phyloP scores from a whole-genome alignment of 768 basidiomycete genomes.

The Auricularia sp. region DNA sequence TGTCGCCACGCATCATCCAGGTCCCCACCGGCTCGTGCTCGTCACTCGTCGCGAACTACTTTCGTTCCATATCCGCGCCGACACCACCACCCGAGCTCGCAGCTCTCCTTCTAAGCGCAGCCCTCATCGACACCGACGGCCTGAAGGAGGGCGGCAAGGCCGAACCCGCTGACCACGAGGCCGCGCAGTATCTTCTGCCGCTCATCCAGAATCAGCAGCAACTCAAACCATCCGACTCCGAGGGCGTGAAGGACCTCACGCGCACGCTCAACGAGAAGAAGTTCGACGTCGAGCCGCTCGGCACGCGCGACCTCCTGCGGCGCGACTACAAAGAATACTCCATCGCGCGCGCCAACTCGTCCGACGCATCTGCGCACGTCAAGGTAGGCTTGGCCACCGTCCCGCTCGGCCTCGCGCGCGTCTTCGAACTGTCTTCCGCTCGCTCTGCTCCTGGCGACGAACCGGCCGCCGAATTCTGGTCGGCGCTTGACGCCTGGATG shows the following conservation, averaged over 20 bases:
- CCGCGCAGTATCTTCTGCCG: slow-evolving; percentile 56
- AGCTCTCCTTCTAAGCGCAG: slow-evolving; percentile 66
- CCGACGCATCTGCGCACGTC: slow-evolving; percentile 23
- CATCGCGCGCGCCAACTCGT: slow-evolving; percentile 28
- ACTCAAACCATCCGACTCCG: background rate
- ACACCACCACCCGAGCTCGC: slow-evolving; percentile 51
- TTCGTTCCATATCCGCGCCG: slow-evolving; percentile 24
- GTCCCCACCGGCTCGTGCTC: slow-evolving; percentile 70
- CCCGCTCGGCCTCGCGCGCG: slow-evolving; percentile 50
- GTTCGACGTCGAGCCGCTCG: slow-evolving; percentile 53
- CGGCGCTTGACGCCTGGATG: slow-evolving; percentile 49
- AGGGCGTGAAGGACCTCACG: slow-evolving; percentile 41
- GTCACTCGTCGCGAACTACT: slow-evolving; percentile 47
- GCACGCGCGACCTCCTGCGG: slow-evolving; percentile 67
- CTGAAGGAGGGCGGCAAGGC: slow-evolving; percentile 75
- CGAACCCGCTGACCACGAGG: slow-evolving; percentile 47
- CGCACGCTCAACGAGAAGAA: slow-evolving; percentile 49
- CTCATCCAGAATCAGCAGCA: slow-evolving; percentile 30
- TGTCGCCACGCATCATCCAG: slow-evolving; percentile 51
- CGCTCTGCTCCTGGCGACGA: slow-evolving; percentile 9
- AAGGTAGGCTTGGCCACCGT: slow-evolving; percentile 76
- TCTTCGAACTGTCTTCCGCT: background rate
- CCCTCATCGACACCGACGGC: slow-evolving; percentile 81
- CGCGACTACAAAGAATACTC: slow-evolving; percentile 94
- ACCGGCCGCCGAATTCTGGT: slow-evolving; percentile 28